These are phyloP conservation scores for Phytopythium aichiense DNA, from an alignment of 352 stramenopile genomes.

Conservation along the genomic window DNA sequence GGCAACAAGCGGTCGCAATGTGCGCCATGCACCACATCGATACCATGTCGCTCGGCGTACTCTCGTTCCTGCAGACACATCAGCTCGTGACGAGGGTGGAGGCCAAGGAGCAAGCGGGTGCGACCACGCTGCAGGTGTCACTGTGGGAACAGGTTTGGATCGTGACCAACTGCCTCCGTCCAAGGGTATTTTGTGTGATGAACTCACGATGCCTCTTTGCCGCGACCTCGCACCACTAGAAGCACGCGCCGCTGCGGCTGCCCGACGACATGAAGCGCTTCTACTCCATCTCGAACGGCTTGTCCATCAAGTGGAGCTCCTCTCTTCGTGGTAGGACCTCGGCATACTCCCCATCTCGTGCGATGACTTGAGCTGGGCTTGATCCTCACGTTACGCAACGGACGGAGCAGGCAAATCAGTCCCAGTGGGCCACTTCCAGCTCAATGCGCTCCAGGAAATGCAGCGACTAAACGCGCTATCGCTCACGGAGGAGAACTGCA, in stretches of 20 bases:
- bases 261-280: conserved; percentile 69
- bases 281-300: conserved; percentile 59
- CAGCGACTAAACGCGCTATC: conserved; percentile 37
- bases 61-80: conserved; percentile 64
- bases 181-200: background rate
- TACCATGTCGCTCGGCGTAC: conserved; percentile 64
- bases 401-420: conserved; percentile 23
- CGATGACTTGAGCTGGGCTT: background rate
- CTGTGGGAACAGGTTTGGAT: conserved; percentile 62
- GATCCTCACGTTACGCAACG: background rate
- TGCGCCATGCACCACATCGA: conserved; percentile 33
- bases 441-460: conserved; percentile 64
- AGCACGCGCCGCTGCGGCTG: conserved; percentile 49
- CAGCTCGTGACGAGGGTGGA: conserved; percentile 49
- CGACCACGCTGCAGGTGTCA: conserved; percentile 39
- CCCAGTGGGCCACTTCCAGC: conserved; percentile 59
- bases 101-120: conserved; percentile 43
- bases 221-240: conserved; percentile 16
- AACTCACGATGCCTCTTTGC: background rate
- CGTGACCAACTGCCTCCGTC: background rate
- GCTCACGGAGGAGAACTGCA: conserved; percentile 18
- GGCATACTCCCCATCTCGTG: background rate
- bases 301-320: conserved; percentile 72
- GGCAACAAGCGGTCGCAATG: background rate
- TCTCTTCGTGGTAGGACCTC: conserved; percentile 31